phyloP scores from a whole-genome alignment of 140 eudicot genomes.

The Cichorium intybus region DNA sequence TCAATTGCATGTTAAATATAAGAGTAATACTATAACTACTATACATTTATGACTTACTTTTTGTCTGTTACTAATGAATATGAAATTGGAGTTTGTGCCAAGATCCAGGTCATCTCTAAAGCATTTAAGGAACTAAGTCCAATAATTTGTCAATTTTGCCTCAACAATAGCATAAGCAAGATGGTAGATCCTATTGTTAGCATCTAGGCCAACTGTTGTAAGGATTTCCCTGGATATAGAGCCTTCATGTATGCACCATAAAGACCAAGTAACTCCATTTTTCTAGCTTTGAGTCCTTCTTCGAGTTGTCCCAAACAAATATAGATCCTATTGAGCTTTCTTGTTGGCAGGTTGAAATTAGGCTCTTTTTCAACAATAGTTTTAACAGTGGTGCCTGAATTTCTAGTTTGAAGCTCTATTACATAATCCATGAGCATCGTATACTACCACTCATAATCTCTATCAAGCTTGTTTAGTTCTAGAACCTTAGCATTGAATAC shows the following conservation, averaged over 20 bases:
- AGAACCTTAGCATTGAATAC: no score
- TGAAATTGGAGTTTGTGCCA: background rate
- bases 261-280: background rate
- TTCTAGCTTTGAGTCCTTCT: background rate
- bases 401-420: background rate
- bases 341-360: background rate
- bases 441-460: no score
- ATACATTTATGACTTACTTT: no score
- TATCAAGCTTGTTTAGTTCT: no score
- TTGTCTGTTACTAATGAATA: background rate
- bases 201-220: background rate
- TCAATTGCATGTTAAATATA: no score
- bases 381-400: background rate
- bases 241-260: background rate
- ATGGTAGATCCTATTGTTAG: background rate
- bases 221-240: no score
- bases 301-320: background rate
- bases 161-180: background rate
- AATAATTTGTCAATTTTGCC: background rate
- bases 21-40: no score
- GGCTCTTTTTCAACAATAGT: background rate
- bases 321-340: background rate
- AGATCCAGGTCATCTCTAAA: background rate
- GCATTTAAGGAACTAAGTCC: background rate
- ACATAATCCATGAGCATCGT: no score